These are phyloP conservation scores for Leccinum truebloodii DNA, from an alignment of 768 basidiomycete species.

Conservation along the genomic window DNA sequence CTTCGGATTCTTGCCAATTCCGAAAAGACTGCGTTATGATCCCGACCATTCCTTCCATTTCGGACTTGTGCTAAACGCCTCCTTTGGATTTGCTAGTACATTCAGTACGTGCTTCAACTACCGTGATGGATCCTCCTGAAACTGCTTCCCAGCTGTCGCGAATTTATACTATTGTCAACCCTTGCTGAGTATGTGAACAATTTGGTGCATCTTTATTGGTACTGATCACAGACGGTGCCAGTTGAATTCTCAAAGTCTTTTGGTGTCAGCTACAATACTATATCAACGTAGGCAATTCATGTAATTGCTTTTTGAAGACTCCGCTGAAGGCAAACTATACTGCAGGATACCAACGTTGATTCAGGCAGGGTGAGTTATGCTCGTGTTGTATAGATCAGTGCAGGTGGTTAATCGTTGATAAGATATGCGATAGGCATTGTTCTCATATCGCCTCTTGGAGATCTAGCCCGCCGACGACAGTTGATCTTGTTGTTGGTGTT, in stretches of 20 bases:
- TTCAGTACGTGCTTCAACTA: constrained; percentile 25
- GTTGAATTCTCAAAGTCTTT: constrained; percentile 42
- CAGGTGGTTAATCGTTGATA: neutral
- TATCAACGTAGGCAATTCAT: constrained; percentile 32
- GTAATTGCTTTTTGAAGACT: neutral
- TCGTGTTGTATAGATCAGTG: neutral
- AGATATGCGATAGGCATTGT: constrained; percentile 76
- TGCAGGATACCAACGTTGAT: constrained; percentile 62
- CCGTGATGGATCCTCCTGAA: neutral
- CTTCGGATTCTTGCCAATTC: constrained; percentile 67
- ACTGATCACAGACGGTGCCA: constrained; percentile 8
- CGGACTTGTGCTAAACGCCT: constrained; percentile 50
- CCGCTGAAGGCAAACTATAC: constrained; percentile 7
- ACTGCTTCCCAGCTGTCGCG: constrained; percentile 48
- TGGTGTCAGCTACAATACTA: constrained; percentile 35
- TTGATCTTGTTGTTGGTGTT: constrained; percentile 62
- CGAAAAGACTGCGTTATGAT: constrained; percentile 52
- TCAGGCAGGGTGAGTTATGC: constrained; percentile 57
- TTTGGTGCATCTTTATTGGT: neutral
- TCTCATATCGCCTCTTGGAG: constrained; percentile 79
- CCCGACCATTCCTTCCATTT: constrained; percentile 52
- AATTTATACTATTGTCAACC: constrained; percentile 88
- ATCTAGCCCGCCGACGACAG: constrained; percentile 74
- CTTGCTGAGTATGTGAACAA: constrained; percentile 55
- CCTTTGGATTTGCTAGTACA: constrained; percentile 66